Percentiles rank a stretch among this genome's conserved stretches.
Evolutionary conservation across 371 early-diverging fungal species (phyloP).

Genomic region (Rhizomucor miehei): DNA sequence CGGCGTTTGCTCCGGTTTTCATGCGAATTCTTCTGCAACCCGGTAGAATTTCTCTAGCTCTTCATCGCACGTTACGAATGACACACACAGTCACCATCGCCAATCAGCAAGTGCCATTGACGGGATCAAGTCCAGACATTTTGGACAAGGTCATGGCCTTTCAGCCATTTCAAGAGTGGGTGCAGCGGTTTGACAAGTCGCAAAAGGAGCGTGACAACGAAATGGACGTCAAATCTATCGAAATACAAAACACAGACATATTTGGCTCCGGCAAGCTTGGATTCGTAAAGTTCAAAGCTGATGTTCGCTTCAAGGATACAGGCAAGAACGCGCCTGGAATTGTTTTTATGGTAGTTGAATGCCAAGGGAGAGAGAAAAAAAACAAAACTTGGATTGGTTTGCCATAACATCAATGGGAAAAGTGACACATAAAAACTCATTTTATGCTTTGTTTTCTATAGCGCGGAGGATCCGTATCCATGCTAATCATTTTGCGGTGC

Average conservation of each 20-base stretch:
- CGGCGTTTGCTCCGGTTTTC: no score
- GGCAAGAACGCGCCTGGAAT: slow-evolving; percentile 68
- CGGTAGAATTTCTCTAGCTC: no score
- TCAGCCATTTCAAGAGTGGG: slow-evolving; percentile 66
- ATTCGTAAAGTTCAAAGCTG: slow-evolving; percentile 71
- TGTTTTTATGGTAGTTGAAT: slow-evolving; percentile 68
- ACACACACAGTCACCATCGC: slow-evolving; percentile 25
- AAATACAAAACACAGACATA: slow-evolving; percentile 68
- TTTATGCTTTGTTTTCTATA: no score
- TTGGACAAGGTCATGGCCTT: slow-evolving; percentile 46
- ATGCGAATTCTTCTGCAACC: no score
- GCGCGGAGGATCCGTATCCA: slow-evolving; percentile 77
- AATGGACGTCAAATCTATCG: slow-evolving; percentile 42
- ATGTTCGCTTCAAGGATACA: slow-evolving; percentile 48
- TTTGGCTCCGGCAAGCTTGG: slow-evolving; percentile 68
- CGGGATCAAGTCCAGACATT: slow-evolving; percentile 10
- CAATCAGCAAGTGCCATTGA: slow-evolving; percentile 21
- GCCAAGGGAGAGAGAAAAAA: not conserved
- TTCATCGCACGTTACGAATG: slow-evolving; percentile 8
- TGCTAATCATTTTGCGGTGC: slow-evolving; percentile 61
- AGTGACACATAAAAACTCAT: no score
- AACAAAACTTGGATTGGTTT: not conserved
- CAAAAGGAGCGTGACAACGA: slow-evolving; percentile 35
- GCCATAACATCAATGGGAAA: no score
- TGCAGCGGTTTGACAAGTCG: slow-evolving; percentile 42